phyloP scores from a whole-genome alignment of 345 rosid genomes.

The Firmiana major region DNA sequence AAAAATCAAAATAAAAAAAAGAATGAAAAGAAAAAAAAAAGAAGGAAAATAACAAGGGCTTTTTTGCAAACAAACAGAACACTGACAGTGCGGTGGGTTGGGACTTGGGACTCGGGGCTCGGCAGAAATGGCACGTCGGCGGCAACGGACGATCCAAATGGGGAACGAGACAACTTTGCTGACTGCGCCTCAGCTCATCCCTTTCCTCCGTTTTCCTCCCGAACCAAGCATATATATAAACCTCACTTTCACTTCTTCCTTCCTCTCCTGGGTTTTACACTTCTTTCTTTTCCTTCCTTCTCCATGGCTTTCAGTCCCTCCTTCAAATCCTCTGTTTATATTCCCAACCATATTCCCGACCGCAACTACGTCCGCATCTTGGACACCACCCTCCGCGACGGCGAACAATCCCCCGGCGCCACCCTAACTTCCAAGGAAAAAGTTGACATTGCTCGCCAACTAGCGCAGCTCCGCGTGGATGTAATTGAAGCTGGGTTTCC shows the following conservation, averaged over 20 bases:
- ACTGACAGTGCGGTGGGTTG: too few relatives aligned
- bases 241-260: not conserved
- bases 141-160: too few relatives aligned
- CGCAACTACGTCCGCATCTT: slow-evolving; percentile 78
- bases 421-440: slow-evolving; percentile 86
- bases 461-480: slow-evolving; percentile 81
- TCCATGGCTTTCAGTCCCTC: not conserved
- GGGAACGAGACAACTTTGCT: too few relatives aligned
- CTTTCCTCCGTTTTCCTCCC: not conserved
- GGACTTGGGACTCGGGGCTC: too few relatives aligned
- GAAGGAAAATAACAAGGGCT: too few relatives aligned
- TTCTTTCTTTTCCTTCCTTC: not conserved
- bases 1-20: too few relatives aligned
- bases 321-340: slow-evolving; percentile 31
- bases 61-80: too few relatives aligned
- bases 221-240: not conserved
- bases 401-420: slow-evolving; percentile 99
- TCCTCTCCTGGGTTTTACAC: not conserved
- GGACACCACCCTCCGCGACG: slow-evolving; percentile 97
- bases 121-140: too few relatives aligned
- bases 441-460: slow-evolving; percentile 83
- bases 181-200: too few relatives aligned
- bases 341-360: slow-evolving; percentile 67
- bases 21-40: too few relatives aligned
- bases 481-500: slow-evolving; percentile 94